Percentiles rank a stretch among this genome's conserved stretches.
phyloP scores from a whole-genome alignment of 192 early-diverging fungal species.

The Thamnidium elegans region DNA sequence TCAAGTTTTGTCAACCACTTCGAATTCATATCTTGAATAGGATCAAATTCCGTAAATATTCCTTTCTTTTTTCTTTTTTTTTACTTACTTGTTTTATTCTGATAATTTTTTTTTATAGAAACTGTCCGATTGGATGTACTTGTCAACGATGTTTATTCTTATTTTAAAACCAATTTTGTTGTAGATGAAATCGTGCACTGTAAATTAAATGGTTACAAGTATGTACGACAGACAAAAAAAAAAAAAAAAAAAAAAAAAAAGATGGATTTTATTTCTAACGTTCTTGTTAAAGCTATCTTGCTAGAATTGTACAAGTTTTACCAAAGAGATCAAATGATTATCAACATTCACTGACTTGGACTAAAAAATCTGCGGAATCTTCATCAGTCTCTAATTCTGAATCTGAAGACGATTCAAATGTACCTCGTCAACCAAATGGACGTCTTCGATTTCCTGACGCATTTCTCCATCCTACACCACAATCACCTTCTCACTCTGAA shows the following conservation, averaged over 20 bases:
- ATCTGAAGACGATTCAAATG: background rate
- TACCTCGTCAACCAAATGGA: conserved; percentile 19
- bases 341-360: background rate
- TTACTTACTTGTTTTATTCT: background rate
- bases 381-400: background rate
- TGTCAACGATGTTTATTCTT: conserved; percentile 55
- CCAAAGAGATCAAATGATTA: conserved; percentile 8
- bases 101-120: conserved; percentile 30
- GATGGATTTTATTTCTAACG: background rate
- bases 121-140: conserved; percentile 56
- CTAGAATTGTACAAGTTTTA: conserved; percentile 25
- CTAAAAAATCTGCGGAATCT: background rate
- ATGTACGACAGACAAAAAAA: background rate
- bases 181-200: conserved; percentile 54
- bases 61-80: too few species aligned
- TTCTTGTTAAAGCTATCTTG: conserved; percentile 20
- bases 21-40: conserved; percentile 54
- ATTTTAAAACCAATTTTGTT: conserved; percentile 50
- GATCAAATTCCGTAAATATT: conserved; percentile 72
- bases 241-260: background rate
- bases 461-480: conserved; percentile 12
- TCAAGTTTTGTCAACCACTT: conserved; percentile 64
- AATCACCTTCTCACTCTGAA: background rate
- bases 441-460: conserved; percentile 20
- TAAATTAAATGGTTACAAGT: conserved; percentile 31